A percentile compares a stretch with the other conserved stretches of the same genome.
These are phyloP conservation scores for Fagopyrum esculentum DNA, from an alignment of 148 eudicot species.

Conservation along the genomic window DNA sequence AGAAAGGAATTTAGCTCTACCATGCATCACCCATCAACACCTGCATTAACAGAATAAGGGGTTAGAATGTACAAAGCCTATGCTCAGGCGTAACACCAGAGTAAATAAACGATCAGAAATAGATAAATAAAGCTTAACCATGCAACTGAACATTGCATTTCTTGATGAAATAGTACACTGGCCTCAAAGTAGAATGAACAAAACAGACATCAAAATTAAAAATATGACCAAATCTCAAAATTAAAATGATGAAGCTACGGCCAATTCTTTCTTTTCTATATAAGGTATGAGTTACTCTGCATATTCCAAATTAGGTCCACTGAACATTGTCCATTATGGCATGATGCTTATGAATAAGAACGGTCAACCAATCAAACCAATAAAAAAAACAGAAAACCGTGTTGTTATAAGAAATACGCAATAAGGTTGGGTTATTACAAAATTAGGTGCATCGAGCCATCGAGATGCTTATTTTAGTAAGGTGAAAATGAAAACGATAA, in stretches of 20 bases:
- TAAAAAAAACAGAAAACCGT: background rate
- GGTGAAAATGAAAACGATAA: background rate
- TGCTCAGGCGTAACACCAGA: background rate
- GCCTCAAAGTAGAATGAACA: background rate
- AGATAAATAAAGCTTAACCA: background rate
- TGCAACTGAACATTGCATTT: background rate
- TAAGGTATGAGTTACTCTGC: background rate
- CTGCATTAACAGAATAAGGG: background rate
- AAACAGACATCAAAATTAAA: background rate
- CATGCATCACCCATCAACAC: conserved; percentile 3
- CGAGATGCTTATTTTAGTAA: background rate
- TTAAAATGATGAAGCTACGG: background rate
- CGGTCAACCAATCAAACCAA: background rate
- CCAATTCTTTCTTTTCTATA: background rate
- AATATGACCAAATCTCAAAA: background rate
- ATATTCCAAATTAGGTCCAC: conserved; percentile 1
- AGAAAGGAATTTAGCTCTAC: background rate
- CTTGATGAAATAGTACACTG: background rate
- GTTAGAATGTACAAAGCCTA: background rate
- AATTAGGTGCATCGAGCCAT: background rate
- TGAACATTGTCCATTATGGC: background rate
- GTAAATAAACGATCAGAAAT: background rate
- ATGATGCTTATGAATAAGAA: background rate
- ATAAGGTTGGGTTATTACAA: background rate
- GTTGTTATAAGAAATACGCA: background rate